Percentiles rank a stretch among this genome's conserved stretches.
Conservation (phyloP, 139 green algal genomes). For the Dunaliella primolecta region DNA sequence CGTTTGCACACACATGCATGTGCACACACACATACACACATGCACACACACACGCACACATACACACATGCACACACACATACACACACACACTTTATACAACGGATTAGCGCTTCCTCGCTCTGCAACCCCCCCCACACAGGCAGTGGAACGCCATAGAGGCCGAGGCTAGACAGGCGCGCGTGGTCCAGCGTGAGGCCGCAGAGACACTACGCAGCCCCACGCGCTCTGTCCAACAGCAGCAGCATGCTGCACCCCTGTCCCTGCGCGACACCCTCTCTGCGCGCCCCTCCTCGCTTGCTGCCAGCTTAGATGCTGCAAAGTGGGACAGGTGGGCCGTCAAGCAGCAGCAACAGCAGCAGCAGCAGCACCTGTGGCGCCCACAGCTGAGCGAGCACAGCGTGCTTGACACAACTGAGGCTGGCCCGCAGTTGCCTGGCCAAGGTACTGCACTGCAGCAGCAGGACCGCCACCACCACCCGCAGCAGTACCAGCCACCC, state of each 20-base stretch:
- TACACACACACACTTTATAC: too few species aligned
- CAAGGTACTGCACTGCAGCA: too few species aligned
- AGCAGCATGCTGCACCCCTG: neutral
- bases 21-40: slow-evolving; percentile 8
- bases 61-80: too few species aligned
- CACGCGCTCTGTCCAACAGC: neutral
- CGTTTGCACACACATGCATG: too few species aligned
- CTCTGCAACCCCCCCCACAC: too few species aligned
- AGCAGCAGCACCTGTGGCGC: neutral
- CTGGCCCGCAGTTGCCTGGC: too few species aligned
- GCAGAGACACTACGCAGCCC: neutral
- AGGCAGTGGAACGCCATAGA: neutral
- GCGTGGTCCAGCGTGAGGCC: neutral
- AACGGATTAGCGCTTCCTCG: too few species aligned
- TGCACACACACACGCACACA: slow-evolving; percentile 2
- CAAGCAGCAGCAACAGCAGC: neutral
- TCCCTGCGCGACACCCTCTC: too few species aligned
- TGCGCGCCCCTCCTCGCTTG: neutral
- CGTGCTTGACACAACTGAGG: too few species aligned
- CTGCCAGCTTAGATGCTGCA: neutral
- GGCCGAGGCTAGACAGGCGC: neutral
- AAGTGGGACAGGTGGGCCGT: neutral
- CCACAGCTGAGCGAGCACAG: too few species aligned
- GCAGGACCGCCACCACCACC: neutral
- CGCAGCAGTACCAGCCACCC: neutral